Evolutionary conservation across 495 filamentous ascomycete genomes (phyloP), one percentile per base, ranked within the genome.

Genomic region (Hyaloscypha variabilis): DNA sequence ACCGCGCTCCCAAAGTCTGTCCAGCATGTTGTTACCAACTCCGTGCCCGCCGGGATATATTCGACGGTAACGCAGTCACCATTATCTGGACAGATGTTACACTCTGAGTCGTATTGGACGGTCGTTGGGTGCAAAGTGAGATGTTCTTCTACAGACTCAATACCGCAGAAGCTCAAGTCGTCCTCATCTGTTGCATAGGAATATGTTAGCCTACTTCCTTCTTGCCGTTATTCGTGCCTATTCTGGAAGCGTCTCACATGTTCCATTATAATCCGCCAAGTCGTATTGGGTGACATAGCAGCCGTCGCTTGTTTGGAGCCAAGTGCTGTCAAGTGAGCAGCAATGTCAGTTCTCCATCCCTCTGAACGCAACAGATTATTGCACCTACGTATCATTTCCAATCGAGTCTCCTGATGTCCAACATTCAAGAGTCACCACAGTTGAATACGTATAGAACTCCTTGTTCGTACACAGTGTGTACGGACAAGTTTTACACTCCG

Each of bases 401-500:
- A 62, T 51, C 21, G 19, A 24, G 8, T 39, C 51, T 53, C 59
- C 59, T 10, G 19, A 11, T 19, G 59, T 62, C 59, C 59, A 62
- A 25, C 59, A 62, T 11, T 19, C 36, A 19, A 62, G 46, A 8
- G 39, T 30, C n/a, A 62, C 46, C 10, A 13, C 25, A 23, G 21
- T 51, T 8, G 25, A n/a, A 53, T 62, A 62, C 10, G 21, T 26
- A 31, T 52, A 53, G 24, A 28, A 62, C 29, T 8, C 23, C 29
- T 62, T 62, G 29, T 62, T 62, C 10, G 59, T 62, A 34, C 59
- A 62, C 2, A 62, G 42, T 4, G 29, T 21, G 31, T 62, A 62
- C 3, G 59, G 59, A 52, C 59, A 51, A 13, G 59, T 62, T 26
- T 62, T 62, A 42, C 59, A 62, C 28, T 62, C 59, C 3, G 59